Evolutionary conservation across 768 basidiomycete species (phyloP), one percentile per base, ranked within the genome.

Genomic region (Lyophyllum atratum): DNA sequence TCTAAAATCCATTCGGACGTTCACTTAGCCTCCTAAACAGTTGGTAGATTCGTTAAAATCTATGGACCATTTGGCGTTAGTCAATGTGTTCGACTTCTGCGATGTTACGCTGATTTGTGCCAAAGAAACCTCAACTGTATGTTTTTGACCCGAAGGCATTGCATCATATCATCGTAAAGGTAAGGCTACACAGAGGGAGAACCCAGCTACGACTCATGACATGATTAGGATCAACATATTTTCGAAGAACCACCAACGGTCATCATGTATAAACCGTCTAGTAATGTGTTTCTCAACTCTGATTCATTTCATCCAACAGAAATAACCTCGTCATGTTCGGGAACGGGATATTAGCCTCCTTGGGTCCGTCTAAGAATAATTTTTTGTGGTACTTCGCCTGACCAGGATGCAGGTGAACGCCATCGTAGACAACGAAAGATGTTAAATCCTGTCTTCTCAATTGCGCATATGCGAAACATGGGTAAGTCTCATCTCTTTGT

Each of bases 81-180:
- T 15, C n/a, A 4, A 40, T 5, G 8, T 17, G 15, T n/a, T 44
- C 4, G 11, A 39, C 12, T 12, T 19, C 17, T 11, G n/a, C 39
- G 5, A 22, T 7, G 25, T 10, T 12, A 40, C 19, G 25, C 45
- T 40, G 39, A 43, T 15, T 10, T n/a, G n/a, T 46, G 74, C 72
- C 60, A 64, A 39, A 64, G 63, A 22, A 61, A n/a, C 17, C 5
- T 21, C 25, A 66, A 24, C 54, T 76, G 0, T 73, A 70, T 53
- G 66, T 75, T 25, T 64, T 43, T 65, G 76, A 77, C 49, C 73
- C 75, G 0, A 65, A 62, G 33, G 73, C 74, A 0, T 46, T 76
- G 28, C 69, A 76, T 19, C 69, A 71, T 26, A 70, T 76, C 40
- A 43, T 74, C 28, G 56, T 74, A 45, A 77, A 76, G 60, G 64